Base-by-base conservation (phyloP, 2,329 filamentous ascomycete species). In the Exophiala dermatitidis region DNA sequence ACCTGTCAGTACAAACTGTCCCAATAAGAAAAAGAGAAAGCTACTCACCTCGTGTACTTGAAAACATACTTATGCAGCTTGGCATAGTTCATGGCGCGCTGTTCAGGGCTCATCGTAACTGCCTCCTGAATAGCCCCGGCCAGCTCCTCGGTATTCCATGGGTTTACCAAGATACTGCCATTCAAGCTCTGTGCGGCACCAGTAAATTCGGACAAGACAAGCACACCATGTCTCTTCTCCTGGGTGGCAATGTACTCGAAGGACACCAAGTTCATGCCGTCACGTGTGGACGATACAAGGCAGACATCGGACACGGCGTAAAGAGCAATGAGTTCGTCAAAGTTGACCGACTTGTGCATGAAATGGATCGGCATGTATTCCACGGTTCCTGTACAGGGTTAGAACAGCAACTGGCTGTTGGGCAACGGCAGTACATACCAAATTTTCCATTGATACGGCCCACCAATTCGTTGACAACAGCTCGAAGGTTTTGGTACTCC, bases 341-440 rank as follows among this genome's bases (percentile, higher is more conserved):
- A 96, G 46, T 83, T 83, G 66, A 97, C 90, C 3, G 88, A 95
- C 73, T 96, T 94, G 74, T 97, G 93, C 65, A 97, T 84, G 75
- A 96, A 97, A 72, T 97, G 93, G 63, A 98, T 97, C 1, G 93
- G 93, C 86, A 95, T 96, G 74, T 96, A 97, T 71, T 97, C 91
- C 65, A 97, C 86, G 32, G 90, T 96, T 68, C 91, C 77, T 80
- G 52, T 6, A 45, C 30, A 10, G 9, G 43, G 53, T 52, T 63
- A 52, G 51, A 53, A 58, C 56, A 57, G 33, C 9, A 38, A 4
- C 9, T 37, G 4, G 5, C 29, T 41, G n/a, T 7, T 19, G 28
- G 28, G 36, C 32, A 29, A 12, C 9, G 12, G 12, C n/a, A 57
- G 53, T 50, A 65, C 72, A 51, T 66, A 78, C 77, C 90, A 66